Conservation (phyloP, 2,329 filamentous ascomycete species). For the Aspergillus sp. region DNA sequence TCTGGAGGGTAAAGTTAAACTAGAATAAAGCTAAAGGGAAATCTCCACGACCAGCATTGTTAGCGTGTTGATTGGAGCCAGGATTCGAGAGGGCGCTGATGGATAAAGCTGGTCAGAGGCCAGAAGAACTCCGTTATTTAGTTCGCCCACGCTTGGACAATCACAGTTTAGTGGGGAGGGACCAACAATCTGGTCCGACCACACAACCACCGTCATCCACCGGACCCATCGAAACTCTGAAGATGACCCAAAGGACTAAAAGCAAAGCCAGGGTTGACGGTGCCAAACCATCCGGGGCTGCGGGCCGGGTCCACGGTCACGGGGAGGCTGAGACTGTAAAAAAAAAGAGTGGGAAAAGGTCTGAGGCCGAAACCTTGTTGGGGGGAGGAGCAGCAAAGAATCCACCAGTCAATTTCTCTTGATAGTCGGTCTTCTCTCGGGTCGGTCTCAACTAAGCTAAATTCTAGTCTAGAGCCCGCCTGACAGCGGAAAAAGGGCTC, state of each 20-base stretch:
- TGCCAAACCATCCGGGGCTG: constrained; percentile 12
- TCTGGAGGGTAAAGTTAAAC: background rate
- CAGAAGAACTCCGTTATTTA: background rate
- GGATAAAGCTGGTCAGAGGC: background rate
- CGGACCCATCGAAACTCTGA: background rate
- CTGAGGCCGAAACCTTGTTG: background rate
- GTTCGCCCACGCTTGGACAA: background rate
- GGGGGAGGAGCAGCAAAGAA: background rate
- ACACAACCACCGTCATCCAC: background rate
- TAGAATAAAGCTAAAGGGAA: constrained; percentile 4
- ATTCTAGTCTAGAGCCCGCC: constrained; percentile 1
- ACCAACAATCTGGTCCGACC: background rate
- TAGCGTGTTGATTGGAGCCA: background rate
- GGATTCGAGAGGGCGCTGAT: background rate
- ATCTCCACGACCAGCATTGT: background rate
- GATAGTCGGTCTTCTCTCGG: background rate
- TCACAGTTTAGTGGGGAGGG: background rate
- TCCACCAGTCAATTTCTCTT: background rate
- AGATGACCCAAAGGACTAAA: background rate
- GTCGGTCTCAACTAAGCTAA: background rate
- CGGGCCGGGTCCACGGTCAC: constrained; percentile 17
- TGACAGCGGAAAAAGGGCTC: constrained; percentile 7
- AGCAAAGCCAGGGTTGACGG: background rate
- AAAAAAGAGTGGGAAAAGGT: background rate
- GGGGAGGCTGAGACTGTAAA: constrained; percentile 7